Conservation (phyloP, 495 filamentous ascomycete species). For the Annulohypoxylon bovei region DNA sequence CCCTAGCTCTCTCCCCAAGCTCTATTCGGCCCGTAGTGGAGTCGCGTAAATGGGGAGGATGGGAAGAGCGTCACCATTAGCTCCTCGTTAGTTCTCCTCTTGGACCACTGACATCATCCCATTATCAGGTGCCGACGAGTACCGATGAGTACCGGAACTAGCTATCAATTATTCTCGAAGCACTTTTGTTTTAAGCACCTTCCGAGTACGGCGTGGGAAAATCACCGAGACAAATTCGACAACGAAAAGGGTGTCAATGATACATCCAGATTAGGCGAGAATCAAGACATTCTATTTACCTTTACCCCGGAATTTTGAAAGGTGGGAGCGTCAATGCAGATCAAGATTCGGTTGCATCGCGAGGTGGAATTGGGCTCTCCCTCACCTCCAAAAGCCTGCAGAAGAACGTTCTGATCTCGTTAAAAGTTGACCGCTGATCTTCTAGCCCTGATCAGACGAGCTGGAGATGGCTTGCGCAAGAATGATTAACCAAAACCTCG, state of each 20-base stretch:
- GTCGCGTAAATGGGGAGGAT: slow-evolving; percentile 27
- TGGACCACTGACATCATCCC: slow-evolving; percentile 42
- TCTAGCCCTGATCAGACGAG: slow-evolving; percentile 23
- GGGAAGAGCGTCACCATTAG: slow-evolving; percentile 23
- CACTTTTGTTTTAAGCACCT: neutral
- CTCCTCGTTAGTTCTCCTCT: slow-evolving; percentile 10
- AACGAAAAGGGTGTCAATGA: slow-evolving; percentile 12
- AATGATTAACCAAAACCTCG: slow-evolving; percentile 34
- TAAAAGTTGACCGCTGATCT: slow-evolving; percentile 21
- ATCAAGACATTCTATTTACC: neutral
- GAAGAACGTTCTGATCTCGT: slow-evolving; percentile 21
- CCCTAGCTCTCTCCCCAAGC: slow-evolving; percentile 39
- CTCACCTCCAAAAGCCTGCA: slow-evolving; percentile 24
- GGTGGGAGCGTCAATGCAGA: slow-evolving; percentile 9
- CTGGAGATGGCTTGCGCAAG: slow-evolving; percentile 26
- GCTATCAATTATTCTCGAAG: slow-evolving; percentile 14
- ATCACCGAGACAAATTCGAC: slow-evolving; percentile 23
- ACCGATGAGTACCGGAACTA: slow-evolving; percentile 8
- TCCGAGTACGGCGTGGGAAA: neutral
- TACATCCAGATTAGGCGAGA: neutral
- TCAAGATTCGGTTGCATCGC: slow-evolving; percentile 38
- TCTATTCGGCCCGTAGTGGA: slow-evolving; percentile 43
- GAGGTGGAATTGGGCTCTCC: neutral
- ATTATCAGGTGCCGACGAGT: slow-evolving; percentile 33
- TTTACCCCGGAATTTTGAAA: slow-evolving; percentile 31